phyloP scores from a whole-genome alignment of 2,329 filamentous ascomycete genomes.

The Sordariomycetes sp. region DNA sequence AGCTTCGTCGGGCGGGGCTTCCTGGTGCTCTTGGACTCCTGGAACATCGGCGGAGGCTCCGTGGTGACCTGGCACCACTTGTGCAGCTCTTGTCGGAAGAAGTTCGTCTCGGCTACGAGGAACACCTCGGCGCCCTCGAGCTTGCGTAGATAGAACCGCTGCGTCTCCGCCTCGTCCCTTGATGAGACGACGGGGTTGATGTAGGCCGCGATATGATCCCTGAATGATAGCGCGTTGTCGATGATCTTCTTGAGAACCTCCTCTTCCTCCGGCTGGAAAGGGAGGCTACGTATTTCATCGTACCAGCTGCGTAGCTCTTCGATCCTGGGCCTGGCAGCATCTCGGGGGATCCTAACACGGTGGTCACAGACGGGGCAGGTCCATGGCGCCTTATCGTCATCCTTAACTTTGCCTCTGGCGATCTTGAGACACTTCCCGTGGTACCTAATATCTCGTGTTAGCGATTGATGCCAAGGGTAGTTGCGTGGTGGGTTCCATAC shows the following conservation, averaged over 20 bases:
- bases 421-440: constrained; percentile 98
- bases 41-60: constrained; percentile 72
- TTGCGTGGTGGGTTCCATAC: constrained; percentile 34
- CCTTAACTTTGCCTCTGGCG: constrained; percentile 92
- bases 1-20: constrained; percentile 95
- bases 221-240: constrained; percentile 72
- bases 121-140: constrained; percentile 95
- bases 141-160: constrained; percentile 92
- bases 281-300: constrained; percentile 67
- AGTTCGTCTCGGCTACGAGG: constrained; percentile 89
- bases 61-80: constrained; percentile 89
- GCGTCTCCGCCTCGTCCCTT: constrained; percentile 75
- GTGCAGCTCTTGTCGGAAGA: constrained; percentile 90
- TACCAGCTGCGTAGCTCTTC: constrained; percentile 81
- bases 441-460: constrained; percentile 48
- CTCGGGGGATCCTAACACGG: constrained; percentile 90
- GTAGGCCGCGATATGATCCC: constrained; percentile 68
- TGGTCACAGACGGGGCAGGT: constrained; percentile 98
- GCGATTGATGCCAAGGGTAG: background rate
- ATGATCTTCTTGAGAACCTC: constrained; percentile 78
- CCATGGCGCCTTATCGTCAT: constrained; percentile 75
- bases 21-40: constrained; percentile 80
- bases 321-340: constrained; percentile 88
- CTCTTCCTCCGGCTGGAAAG: constrained; percentile 95
- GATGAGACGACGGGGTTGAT: constrained; percentile 75